phyloP scores from a whole-genome alignment of 129 eudicot species.

The Artemisia tridentata region DNA sequence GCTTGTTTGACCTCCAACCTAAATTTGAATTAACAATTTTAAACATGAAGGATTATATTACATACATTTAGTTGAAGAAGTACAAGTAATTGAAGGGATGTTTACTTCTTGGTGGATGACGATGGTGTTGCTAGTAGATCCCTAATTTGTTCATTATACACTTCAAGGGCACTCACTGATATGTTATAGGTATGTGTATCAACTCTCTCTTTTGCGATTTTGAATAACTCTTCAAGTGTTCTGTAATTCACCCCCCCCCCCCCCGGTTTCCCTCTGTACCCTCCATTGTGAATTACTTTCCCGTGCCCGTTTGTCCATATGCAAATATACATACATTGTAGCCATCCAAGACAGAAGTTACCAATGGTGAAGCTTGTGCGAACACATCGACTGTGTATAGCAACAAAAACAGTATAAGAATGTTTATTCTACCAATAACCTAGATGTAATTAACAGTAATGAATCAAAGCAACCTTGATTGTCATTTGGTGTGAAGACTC shows the following conservation, averaged over 20 bases:
- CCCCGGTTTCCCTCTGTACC: conserved; percentile 77
- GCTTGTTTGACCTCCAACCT: conserved; percentile 94
- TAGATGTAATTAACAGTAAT: too few species aligned
- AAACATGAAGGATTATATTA: background rate
- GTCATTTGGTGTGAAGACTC: conserved; percentile 84
- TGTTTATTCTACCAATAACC: background rate
- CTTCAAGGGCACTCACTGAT: conserved; percentile 96
- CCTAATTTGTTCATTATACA: conserved; percentile 93
- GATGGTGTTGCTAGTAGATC: conserved; percentile 68
- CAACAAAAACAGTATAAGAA: background rate
- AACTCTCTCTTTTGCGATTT: conserved; percentile 67
- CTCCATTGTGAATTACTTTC: conserved; percentile 98
- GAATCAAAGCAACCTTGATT: conserved; percentile 79
- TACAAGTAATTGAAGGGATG: background rate
- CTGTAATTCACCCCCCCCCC: conserved; percentile 96
- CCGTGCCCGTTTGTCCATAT: conserved; percentile 98
- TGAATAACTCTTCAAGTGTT: conserved; percentile 85
- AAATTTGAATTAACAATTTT: conserved; percentile 17
- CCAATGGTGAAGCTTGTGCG: conserved; percentile 89
- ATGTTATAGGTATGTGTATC: conserved; percentile 67
- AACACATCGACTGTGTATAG: conserved; percentile 66
- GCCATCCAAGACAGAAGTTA: conserved; percentile 84
- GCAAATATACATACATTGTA: conserved; percentile 98
- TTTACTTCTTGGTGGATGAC: conserved; percentile 76
- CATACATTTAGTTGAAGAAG: conserved; percentile 5